Evolutionary conservation across 1,139 yeast genomes (phyloP), one percentile per base, ranked within the genome.

Genomic region (Pichia sp.): DNA sequence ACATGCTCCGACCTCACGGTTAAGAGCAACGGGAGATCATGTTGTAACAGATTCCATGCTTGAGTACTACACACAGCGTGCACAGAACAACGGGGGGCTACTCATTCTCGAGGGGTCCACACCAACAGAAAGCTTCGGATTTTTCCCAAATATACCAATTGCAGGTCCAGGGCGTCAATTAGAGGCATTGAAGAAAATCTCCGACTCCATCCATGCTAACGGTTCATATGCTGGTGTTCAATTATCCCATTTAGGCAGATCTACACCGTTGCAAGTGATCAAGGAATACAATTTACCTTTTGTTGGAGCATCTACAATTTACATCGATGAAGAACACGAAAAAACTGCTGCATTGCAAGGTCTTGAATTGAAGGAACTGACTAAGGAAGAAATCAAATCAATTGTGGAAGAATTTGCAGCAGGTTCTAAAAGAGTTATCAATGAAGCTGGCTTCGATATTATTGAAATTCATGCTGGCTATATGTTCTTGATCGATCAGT

Each of bases 161-260:
- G 64, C 82, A 31, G 75, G 76, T 73, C 73, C 67, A 21, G 79
- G 78, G 48, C 68, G 66, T 12, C 85, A 80, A 52, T 82, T 83
- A 1, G 59, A 61, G 19, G 73, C 73, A 12, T 70, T 75, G 62
- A 76, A 72, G 58, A 70, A 71, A 41, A 69, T 83, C 51, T 83
- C 75, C 9, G 83, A 80, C 40, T 78, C 71, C 56, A 80, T 75
- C n/a, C 87, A 82, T 63, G 65, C 68, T 44, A 76, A 83, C 58
- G 73, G 76, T 30, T 75, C 87, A 0, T 74, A 65, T 55, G 65
- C 78, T 18, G 72, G 77, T 53, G 60, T 74, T 43, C 93, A 86
- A 67, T 62, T 85, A 44, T 82, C 85, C 84, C 74, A 71, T 44
- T 64, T 81, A 50, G 90, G 89, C 47, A 73, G 87, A 64, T 72